Base-by-base conservation (phyloP, 352 stramenopile genomes). In the Phytophthora aleatoria region DNA sequence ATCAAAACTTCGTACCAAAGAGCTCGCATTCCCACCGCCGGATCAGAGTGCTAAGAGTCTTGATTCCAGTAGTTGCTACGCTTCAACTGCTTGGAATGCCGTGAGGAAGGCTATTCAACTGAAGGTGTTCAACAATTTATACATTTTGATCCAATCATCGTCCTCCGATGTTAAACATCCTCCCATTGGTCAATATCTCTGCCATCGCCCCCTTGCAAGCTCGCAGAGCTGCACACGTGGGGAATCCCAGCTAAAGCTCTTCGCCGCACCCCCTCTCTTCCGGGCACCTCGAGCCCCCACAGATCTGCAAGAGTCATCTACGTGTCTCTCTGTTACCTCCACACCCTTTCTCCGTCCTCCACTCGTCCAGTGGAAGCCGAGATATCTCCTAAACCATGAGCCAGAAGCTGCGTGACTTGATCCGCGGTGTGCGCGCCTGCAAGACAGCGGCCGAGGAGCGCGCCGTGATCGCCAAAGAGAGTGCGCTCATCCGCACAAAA, bases 361-460 rank as follows among this genome's bases (percentile, higher is more conserved):
- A 15, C 36, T 48, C 26, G 8, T 24, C 33, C 13, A 15, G 30
- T 35, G 26, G 33, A 52, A 51, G 2, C n/a, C 27, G 7, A 48
- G 11, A 44, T 5, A 55, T 7, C 39, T 31, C 16, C 0, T 33
- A 26, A 52, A 13, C 16, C 43, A 99, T 99, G 97, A 98, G 95
- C 28, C 96, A 99, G 72, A 99, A 98, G 87, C 79, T 99, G 67
- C 90, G 96, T 31, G 97, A 99, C 71, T 76, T 99, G 31, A 99
- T 99, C 81, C 96, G 97, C 69, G 96, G 96, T 67, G 97, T 99
- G 39, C 90, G 98, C 35, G 95, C 97, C 38, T 99, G 96, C 79
- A 99, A 99, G 79, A 99, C 98, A 12, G 97, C 97, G 12, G 94
- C 97, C 4, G 97, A 99, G 79, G 98, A 99, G 80, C 92, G 97